phyloP scores from a whole-genome alignment of 768 basidiomycete genomes.

The Tulasnella sp. region DNA sequence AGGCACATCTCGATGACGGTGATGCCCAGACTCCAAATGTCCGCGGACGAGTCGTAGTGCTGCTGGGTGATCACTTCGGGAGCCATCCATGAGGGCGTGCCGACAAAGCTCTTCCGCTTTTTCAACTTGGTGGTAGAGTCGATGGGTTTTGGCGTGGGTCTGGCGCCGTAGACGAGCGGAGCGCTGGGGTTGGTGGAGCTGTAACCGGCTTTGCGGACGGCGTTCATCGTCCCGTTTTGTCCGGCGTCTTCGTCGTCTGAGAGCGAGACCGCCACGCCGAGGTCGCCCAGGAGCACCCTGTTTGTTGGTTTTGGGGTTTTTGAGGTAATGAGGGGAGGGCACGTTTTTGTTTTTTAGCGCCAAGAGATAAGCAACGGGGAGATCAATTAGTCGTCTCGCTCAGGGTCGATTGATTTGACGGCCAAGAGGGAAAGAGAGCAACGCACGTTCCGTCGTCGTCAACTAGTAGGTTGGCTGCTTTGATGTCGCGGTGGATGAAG shows the following conservation, averaged over 20 bases:
- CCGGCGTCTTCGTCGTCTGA: conserved; percentile 45
- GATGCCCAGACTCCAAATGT: conserved; percentile 97
- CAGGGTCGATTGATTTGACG: background rate
- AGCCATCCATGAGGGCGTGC: conserved; percentile 97
- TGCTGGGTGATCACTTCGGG: conserved; percentile 97
- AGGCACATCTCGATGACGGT: conserved; percentile 98
- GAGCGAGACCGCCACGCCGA: conserved; percentile 83
- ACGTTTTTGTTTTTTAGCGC: background rate
- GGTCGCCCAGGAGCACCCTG: conserved; percentile 74
- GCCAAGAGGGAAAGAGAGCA: conserved; percentile 25
- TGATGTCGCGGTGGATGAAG: conserved; percentile 98
- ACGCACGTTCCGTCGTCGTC: conserved; percentile 67
- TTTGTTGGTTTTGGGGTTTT: conserved; percentile 11
- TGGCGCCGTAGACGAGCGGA: background rate
- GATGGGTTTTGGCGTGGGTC: background rate
- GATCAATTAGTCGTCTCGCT: background rate
- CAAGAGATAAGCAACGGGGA: background rate
- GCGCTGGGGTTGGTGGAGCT: background rate
- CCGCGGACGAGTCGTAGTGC: conserved; percentile 91
- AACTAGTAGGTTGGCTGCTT: conserved; percentile 91
- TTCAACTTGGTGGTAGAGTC: conserved; percentile 29
- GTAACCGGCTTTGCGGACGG: background rate
- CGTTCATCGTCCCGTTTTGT: conserved; percentile 1
- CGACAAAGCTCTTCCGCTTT: conserved; percentile 96
- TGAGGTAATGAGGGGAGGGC: too few species aligned